phyloP scores from a whole-genome alignment of 2,329 filamentous ascomycete species.

The Tolypocladium endophyticum region DNA sequence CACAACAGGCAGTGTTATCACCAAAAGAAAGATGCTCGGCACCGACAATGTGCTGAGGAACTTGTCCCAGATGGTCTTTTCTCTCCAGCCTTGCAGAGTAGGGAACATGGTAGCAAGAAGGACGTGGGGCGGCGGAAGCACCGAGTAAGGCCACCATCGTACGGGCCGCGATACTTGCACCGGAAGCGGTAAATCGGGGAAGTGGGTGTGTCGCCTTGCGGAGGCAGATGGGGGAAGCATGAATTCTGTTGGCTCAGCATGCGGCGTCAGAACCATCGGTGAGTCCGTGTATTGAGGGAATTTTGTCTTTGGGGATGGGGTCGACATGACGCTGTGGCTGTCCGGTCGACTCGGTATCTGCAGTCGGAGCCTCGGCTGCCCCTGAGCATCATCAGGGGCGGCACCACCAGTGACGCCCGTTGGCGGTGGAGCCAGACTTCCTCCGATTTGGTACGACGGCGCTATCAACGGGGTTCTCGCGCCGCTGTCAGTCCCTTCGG shows the following conservation, averaged over 20 bases:
- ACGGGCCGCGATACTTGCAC: constrained; percentile 35
- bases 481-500: constrained; percentile 9
- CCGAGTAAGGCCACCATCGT: constrained; percentile 70
- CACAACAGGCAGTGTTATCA: constrained; percentile 83
- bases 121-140: constrained; percentile 62
- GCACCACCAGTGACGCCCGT: constrained; percentile 5
- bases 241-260: constrained; percentile 40
- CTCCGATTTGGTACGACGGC: constrained; percentile 24
- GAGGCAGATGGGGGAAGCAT: constrained; percentile 32
- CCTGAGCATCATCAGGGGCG: not conserved
- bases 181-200: constrained; percentile 30
- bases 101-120: constrained; percentile 73
- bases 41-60: constrained; percentile 71
- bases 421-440: constrained; percentile 31
- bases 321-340: constrained; percentile 32
- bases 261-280: constrained; percentile 32
- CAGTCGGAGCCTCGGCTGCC: constrained; percentile 24
- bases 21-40: constrained; percentile 83
- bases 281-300: constrained; percentile 62
- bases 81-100: constrained; percentile 69
- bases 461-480: constrained; percentile 17
- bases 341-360: constrained; percentile 35
- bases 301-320: constrained; percentile 44
- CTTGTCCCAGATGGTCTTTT: constrained; percentile 79
- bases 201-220: constrained; percentile 33